Evolutionary conservation across 169 alveolate species (phyloP), one percentile per base, ranked within the genome.

Genomic region (Plasmodium vinckei): DNA sequence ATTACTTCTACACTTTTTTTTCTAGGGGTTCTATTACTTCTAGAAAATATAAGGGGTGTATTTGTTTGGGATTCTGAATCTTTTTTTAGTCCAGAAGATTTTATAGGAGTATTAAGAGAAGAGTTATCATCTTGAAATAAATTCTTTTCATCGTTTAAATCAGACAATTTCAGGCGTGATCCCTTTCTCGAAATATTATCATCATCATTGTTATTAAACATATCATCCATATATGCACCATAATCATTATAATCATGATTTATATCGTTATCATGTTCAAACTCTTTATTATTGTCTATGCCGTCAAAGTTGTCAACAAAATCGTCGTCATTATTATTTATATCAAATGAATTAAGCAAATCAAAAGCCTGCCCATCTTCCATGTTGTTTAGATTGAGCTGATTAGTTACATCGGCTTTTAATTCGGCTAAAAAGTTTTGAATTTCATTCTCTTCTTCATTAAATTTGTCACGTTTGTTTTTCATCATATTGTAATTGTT

Each of bases 1-100:
- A 61, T 75, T 19, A 75, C 88, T 54, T 75, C 88, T 25, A 75
- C 88, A 56, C 88, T 75, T 63, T 75, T 75, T 63, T 64, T 75
- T 49, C 88, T 60, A 12, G 88, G 88, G 10, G 88, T 75, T 64
- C 88, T 75, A 27, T 75, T 75, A 42, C 49, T 75, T 56, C 88
- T 75, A 5, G 88, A 75, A 44, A 75, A 21, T 47, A 61, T 68
- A 13, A 73, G 51, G 6, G 88, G 75, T 19, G 64, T 63, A 25
- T 75, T 73, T 19, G 88, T 75, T 49, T 75, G 88, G 17, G 75
- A 75, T 63, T 75, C 88, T 25, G 88, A 61, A 42, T 75, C 75
- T 44, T 39, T 75, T n/a, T 44, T 61, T 56, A 46, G 49, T 47
- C 49, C 88, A 4, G 47, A 21, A 27, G 27, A 33, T 75, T 75